Evolutionary conservation across 1,284 basidiomycete species (phyloP), one percentile per base, ranked within the genome.

Genomic region (Ganoderma lucidum): DNA sequence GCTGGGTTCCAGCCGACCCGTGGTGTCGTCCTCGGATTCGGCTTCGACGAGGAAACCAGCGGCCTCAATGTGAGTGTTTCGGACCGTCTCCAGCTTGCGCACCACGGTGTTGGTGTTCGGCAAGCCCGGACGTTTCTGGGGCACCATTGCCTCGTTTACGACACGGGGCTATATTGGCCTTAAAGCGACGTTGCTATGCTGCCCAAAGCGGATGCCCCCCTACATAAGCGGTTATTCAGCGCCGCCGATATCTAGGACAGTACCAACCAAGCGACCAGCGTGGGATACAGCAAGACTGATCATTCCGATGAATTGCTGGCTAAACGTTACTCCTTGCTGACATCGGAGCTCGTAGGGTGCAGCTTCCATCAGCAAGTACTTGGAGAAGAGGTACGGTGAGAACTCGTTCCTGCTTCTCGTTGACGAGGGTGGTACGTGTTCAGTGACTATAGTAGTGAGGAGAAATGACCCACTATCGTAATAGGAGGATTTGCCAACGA

Each of bases 41-140:
- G 93, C n/a, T 89, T 88, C 68, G 92, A 94, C 74, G 93, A 93
- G 74, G 92, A 94, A 79, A 77, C 82, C 2, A 83, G 84, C 35
- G 89, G 90, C 3, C 73, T 82, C 45, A 81, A 84, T 17, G 86
- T 85, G 66, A 66, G 79, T 79, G 14, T 37, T n/a, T 3, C 4
- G 6, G 19, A 39, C 9, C 32, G 0, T 14, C 2, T 58, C 32
- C 3, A 2, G 10, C 9, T 39, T 39, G 39, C 35, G 12, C 19
- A 19, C 9, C n/a, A 17, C 35, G 14, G 12, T 28, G 8, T 42
- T 37, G 35, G 28, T 15, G 6, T 8, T 19, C n/a, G 17, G 5
- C n/a, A 23, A 8, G 6, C 19, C 6, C 45, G 45, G 23, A 48
- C 23, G 45, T 48, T 48, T 48, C n/a, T n/a, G 19, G 45, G 1